Base-by-base conservation (phyloP, 2,329 filamentous ascomycete species). In the Cercospora nicotianae region DNA sequence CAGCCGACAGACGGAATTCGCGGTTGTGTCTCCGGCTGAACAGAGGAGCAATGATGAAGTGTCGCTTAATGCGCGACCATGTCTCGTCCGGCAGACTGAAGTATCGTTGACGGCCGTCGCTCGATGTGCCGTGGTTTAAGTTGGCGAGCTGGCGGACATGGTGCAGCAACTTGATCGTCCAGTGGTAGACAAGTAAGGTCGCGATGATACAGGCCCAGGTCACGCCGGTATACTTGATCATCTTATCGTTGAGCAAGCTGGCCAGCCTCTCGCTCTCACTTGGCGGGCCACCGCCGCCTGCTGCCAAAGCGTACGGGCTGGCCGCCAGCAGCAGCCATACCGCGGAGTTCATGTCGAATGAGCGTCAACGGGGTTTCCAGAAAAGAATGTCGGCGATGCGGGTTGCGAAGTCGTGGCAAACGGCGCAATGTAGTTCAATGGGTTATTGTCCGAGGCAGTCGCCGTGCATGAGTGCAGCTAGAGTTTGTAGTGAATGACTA, bases 61-160 rank as follows among this genome's bases (percentile, higher is more conserved):
- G 77, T 60, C 80, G 80, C 77, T 83, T 85, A 75, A 84, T 78
- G 61, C 72, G 76, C 59, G 81, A 80, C 67, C 79, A 82, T 33
- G 72, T 74, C 60, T 75, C 73, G 69, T 91, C 90, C 5, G 90
- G 85, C 26, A 83, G 81, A 57, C 89, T 86, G 77, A 94, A 97
- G 82, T 93, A 97, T 69, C 87, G 85, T 79, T 97, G 93, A 53
- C 75, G 73, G 53, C 76, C 76, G 60, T 77, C 75, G 69, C 69
- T 73, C n/a, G 72, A 69, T 1, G 85, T 90, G 71, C 92, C 90
- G 81, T 92, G 93, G 81, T 87, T 90, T 72, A 97, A 85, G 75
- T 89, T 92, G 51, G 90, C 86, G 55, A 96, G 84, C 28, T 87
- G 90, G 70, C 93, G 88, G 42, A 94, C 82, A 76, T 95, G 90